phyloP scores from a whole-genome alignment of 2,329 filamentous ascomycete species.

The Penicillium hordei region DNA sequence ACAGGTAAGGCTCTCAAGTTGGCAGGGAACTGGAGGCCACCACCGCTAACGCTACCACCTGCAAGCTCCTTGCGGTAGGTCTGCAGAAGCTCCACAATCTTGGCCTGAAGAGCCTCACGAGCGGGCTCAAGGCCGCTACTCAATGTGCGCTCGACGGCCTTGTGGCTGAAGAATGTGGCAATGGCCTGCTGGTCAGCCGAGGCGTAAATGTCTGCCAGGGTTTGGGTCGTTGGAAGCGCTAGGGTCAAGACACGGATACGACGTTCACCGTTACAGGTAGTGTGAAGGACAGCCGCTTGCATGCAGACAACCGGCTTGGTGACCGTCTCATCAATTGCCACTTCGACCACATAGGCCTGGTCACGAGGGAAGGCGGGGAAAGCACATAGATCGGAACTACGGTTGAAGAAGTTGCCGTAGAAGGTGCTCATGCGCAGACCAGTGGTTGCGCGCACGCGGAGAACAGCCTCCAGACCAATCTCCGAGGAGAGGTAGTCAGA shows the following conservation, averaged over 20 bases:
- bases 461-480: slow-evolving; percentile 92
- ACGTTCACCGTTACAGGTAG: slow-evolving; percentile 94
- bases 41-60: slow-evolving; percentile 89
- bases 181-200: slow-evolving; percentile 94
- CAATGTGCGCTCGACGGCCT: slow-evolving; percentile 87
- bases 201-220: slow-evolving; percentile 85
- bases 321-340: slow-evolving; percentile 93
- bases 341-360: slow-evolving; percentile 96
- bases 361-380: slow-evolving; percentile 98
- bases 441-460: slow-evolving; percentile 91
- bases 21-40: slow-evolving; percentile 88
- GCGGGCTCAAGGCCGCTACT: slow-evolving; percentile 86
- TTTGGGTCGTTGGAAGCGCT: slow-evolving; percentile 87
- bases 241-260: slow-evolving; percentile 93
- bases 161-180: slow-evolving; percentile 92
- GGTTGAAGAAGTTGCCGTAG: slow-evolving; percentile 99
- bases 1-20: slow-evolving; percentile 87
- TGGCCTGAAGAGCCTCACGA: slow-evolving; percentile 84
- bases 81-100: slow-evolving; percentile 86
- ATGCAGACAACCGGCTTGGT: slow-evolving; percentile 89
- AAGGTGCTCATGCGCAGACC: slow-evolving; percentile 96
- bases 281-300: slow-evolving; percentile 93
- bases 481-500: slow-evolving; percentile 96
- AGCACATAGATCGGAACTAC: slow-evolving; percentile 93
- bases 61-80: slow-evolving; percentile 97